Evolutionary conservation across 495 filamentous ascomycete genomes (phyloP).

Genomic region (Lindgomyces ingoldianus): DNA sequence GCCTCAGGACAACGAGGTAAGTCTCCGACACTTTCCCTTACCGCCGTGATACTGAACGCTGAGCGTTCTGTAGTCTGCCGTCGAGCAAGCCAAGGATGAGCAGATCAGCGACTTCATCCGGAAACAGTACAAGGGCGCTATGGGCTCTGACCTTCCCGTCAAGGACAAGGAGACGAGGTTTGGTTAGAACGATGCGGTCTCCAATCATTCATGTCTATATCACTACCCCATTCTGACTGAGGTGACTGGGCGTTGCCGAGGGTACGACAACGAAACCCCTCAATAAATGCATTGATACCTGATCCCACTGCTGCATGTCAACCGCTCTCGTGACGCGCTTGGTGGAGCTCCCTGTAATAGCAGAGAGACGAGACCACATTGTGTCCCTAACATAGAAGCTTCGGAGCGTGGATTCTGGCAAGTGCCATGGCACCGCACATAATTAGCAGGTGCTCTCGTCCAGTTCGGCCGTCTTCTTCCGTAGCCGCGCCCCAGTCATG

Average conservation of each 20-base stretch:
- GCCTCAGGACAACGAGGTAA: conserved; percentile 63
- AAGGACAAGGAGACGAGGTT: conserved; percentile 60
- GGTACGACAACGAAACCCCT: neutral
- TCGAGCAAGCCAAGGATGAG: conserved; percentile 76
- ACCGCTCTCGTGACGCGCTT: neutral
- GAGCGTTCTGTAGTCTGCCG: conserved; percentile 48
- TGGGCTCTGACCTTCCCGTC: conserved; percentile 64
- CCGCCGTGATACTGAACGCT: neutral
- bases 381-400: too few species aligned
- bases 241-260: neutral
- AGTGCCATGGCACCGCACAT: too few species aligned
- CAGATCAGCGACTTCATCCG: conserved; percentile 56
- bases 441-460: too few species aligned
- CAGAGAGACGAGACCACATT: too few species aligned
- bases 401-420: too few species aligned
- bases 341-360: neutral
- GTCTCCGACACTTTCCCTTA: neutral
- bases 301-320: neutral
- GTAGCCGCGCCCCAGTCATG: too few species aligned
- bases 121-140: conserved; percentile 59
- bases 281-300: neutral
- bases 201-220: neutral
- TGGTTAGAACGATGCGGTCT: conserved; percentile 26
- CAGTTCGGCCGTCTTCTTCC: too few species aligned
- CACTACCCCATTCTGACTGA: neutral